Base-by-base conservation (phyloP, 306 rosid genomes). In the Prunus mongolica region DNA sequence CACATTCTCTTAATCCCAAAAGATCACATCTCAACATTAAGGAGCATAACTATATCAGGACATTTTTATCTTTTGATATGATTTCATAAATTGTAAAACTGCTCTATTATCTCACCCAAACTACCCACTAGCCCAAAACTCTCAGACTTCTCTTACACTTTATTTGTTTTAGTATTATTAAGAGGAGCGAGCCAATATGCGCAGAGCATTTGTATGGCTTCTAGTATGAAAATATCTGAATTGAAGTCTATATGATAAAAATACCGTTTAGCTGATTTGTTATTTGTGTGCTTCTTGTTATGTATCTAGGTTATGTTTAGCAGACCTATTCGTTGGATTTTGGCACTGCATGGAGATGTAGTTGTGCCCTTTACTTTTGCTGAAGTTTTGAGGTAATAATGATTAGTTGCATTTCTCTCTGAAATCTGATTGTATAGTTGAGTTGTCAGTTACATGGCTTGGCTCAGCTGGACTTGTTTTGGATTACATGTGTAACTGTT, bases 251-350 rank as follows among this genome's bases (percentile, higher is more conserved):
- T 27, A 12, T 4, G 58, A 16, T 30, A 44, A 25, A 27, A 75
- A 51, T 51, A 45, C 18, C 9, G 6, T 61, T 60, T 30, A 11
- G 20, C 34, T 54, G 58, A 69, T n/a, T 46, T 57, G 49, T 55
- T 69, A 74, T 71, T 60, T 71, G 27, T 73, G 72, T 69, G 34
- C 44, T 71, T 77, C 28, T 77, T 68, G 82, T 77, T 73, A 58
- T 47, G 34, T 71, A 18, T 85, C 69, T 77, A 95, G 98, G 91
- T 95, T 78, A 75, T 95, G 84, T 95, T 95, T 83, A 92, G 96
- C 84, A 88, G 96, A 85, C 98, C 97, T 67, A 84, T 95, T 79
- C 92, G 97, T 45, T 95, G 98, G 98, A 89, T 95, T 85, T 82
- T 95, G 86, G 97, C 98, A 18, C 82, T 92, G 64, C 93, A 92